Base-by-base conservation (phyloP, 441 rosid species). In the Euphorbia celastroides region DNA sequence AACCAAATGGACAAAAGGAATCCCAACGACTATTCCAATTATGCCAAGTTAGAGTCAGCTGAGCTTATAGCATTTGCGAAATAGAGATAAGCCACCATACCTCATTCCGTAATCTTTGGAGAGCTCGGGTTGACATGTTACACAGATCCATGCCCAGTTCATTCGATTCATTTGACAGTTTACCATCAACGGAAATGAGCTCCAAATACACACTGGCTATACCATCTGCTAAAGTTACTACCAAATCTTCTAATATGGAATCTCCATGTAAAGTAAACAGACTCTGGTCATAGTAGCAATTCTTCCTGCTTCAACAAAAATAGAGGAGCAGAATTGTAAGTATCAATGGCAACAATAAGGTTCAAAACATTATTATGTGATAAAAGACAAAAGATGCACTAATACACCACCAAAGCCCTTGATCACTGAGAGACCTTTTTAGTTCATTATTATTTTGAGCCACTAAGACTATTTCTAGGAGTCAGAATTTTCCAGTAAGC, bases 81-180 rank as follows among this genome's bases (percentile, higher is more conserved):
- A 48, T 56, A 10, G 30, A 65, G 22, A 51, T 63, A 41, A 70
- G 5, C 22, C 66, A n/a, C 13, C 36, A 48, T 80, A 93, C 97
- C 96, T 93, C 93, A 60, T 93, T 91, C 25, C 97, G 87, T 66
- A 91, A 78, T 79, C 77, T 85, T 78, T 91, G 99, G 64, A 91
- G 93, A 48, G 87, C 82, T 60, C 96, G 81, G 46, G 93, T 94
- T 77, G 99, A 94, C 78, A 94, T 79, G 77, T 74, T 82, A 70
- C 97, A 91, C 61, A 89, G 75, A 76, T 62, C 63, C 71, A 82
- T 75, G 27, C 86, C 89, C 48, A 84, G 76, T 75, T 68, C 75
- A 75, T 75, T 85, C 75, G 82, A 72, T 74, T 85, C 96, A 70
- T 82, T 80, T 28, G 93, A 79, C 60, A 85, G 76, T 54, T 81